Evolutionary conservation across 1,284 basidiomycete species (phyloP).

Genomic region (Athelia sp.): DNA sequence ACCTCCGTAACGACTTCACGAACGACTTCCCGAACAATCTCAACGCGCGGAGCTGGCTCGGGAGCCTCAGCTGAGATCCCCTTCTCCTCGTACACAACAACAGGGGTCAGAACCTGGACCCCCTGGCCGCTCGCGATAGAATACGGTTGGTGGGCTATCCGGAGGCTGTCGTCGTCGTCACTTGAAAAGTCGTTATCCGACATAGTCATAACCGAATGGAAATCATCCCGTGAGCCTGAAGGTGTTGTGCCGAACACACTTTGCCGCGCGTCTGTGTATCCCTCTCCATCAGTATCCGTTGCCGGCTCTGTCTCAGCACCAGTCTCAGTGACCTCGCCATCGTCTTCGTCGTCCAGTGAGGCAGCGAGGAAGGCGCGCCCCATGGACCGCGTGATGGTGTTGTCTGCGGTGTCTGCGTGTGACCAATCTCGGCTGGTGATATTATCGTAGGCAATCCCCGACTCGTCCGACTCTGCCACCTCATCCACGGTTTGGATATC

Average conservation of each 20-base stretch:
- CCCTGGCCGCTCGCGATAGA: slow-evolving; percentile 1
- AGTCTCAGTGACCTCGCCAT: slow-evolving; percentile 56
- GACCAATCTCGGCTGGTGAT: slow-evolving; percentile 41
- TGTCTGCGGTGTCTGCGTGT: slow-evolving; percentile 38
- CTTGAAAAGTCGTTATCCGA: slow-evolving; percentile 63
- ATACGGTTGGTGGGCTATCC: slow-evolving; percentile 44
- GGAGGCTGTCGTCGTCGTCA: slow-evolving; percentile 67
- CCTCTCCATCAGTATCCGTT: slow-evolving; percentile 38
- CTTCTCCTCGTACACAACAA: slow-evolving; percentile 25
- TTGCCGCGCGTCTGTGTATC: slow-evolving; percentile 80
- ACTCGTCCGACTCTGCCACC: too few relatives aligned
- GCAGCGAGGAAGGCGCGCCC: slow-evolving; percentile 29
- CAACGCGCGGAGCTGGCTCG: slow-evolving; percentile 12
- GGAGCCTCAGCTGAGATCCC: slow-evolving; percentile 29
- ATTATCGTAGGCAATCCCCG: slow-evolving; percentile 25
- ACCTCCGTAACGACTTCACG: too few relatives aligned
- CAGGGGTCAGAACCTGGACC: background rate
- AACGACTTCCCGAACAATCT: slow-evolving; percentile 5
- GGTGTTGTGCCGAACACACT: slow-evolving; percentile 66
- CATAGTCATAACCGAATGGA: slow-evolving; percentile 71
- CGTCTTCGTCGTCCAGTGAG: slow-evolving; percentile 29
- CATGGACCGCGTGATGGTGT: slow-evolving; percentile 35
- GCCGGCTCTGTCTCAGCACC: slow-evolving; percentile 63
- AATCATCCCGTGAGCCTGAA: slow-evolving; percentile 56
- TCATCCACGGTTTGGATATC: too few relatives aligned